phyloP scores from a whole-genome alignment of 805 yeast genomes.

The Candida stauntonica region DNA sequence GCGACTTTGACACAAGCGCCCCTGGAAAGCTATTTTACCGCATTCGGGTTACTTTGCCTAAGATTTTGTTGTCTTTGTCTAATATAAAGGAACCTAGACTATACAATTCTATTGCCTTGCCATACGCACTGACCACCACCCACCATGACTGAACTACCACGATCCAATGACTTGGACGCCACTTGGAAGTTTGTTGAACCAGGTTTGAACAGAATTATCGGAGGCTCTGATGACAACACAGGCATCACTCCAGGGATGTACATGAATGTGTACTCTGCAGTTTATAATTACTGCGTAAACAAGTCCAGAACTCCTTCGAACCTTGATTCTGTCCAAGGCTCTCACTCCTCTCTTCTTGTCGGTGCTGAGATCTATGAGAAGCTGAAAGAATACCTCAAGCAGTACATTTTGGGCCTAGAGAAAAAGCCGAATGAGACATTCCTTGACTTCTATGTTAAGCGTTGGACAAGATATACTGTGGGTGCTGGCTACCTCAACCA shows the following conservation, averaged over 20 bases:
- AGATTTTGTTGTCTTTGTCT: too few relatives aligned
- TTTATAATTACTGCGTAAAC: constrained; percentile 88
- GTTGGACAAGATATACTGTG: constrained; percentile 85
- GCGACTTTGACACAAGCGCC: too few relatives aligned
- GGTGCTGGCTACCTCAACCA: constrained; percentile 92
- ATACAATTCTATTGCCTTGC: too few relatives aligned
- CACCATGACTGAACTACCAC: constrained; percentile 36
- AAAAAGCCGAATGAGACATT: constrained; percentile 60
- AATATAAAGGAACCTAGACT: too few relatives aligned
- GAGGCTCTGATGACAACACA: constrained; percentile 47
- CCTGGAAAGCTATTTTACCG: too few relatives aligned
- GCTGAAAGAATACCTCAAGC: constrained; percentile 59
- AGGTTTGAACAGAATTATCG: constrained; percentile 64
- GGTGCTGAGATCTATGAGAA: constrained; percentile 87
- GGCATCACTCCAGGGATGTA: constrained; percentile 70
- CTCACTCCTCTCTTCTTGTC: constrained; percentile 48
- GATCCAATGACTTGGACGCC: constrained; percentile 56
- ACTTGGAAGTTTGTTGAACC: constrained; percentile 82
- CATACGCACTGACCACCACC: too few relatives aligned
- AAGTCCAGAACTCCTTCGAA: constrained; percentile 53
- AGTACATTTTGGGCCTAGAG: constrained; percentile 49
- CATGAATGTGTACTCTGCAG: constrained; percentile 87
- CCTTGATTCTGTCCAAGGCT: constrained; percentile 21
- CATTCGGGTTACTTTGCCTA: too few relatives aligned
- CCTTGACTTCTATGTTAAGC: constrained; percentile 75